Base-by-base conservation (phyloP, 805 yeast genomes). In the Candida tallmaniae region DNA sequence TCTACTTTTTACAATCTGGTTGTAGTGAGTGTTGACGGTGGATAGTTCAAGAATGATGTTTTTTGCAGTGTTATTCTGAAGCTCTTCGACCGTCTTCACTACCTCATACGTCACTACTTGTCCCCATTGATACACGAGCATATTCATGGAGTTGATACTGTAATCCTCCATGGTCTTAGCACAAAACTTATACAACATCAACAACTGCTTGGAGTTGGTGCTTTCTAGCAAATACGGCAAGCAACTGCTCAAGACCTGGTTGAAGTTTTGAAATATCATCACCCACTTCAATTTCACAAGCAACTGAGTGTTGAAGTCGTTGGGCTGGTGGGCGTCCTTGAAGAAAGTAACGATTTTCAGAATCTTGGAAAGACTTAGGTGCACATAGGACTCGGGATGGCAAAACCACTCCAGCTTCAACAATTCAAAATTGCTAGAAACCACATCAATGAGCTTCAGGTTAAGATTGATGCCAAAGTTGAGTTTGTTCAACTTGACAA, bases 51-150 rank as follows among this genome's bases (percentile, higher is more conserved):
- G 6, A n/a, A 35, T 31, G 3, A 31, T 27, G 11, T 20, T 27
- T 18, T 31, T 27, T 6, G 19, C 6, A 6, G 17, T 6, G 13
- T 23, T 23, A 16, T 23, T 14, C 6, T 28, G 23, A n/a, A 17
- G 6, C 18, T 28, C 15, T 16, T 15, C 13, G 5, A 28, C 18
- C 5, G 16, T 28, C 11, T 28, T 16, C 8, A 6, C n/a, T 7
- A 40, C 33, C 10, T 32, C 28, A 13, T 36, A 13, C 5, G 21
- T 4, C 6, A 43, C 36, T 12, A 30, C 36, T 17, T 38, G 32
- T 2, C 62, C 63, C 65, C 65, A 60, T 23, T 49, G 45, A 32
- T 44, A 40, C 6, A 46, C 37, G 10, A 59, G 44, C 7, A 49
- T 40, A 2, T 47, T 33, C 16, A 47, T 41, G 0, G 58, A 42